Conservation (phyloP, 2,329 filamentous ascomycete species). For the Fusarium verticillioides region DNA sequence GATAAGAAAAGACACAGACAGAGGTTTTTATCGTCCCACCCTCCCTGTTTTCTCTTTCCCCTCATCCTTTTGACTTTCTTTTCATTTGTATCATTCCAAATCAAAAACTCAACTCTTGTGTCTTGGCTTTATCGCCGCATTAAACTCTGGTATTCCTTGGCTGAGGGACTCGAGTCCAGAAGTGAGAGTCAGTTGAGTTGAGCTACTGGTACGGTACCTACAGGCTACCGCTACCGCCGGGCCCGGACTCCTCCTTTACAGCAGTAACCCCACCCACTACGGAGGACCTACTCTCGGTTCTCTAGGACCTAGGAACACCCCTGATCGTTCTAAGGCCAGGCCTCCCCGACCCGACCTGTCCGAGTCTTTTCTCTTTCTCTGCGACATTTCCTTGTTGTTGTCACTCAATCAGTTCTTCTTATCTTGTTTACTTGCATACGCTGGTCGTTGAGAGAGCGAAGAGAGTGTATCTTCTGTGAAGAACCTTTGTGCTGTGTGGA, state of each 20-base stretch:
- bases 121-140: background rate
- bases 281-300: slow-evolving; percentile 30
- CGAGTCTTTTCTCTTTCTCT: slow-evolving; percentile 15
- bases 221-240: slow-evolving; percentile 4
- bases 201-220: background rate
- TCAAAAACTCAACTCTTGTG: slow-evolving; percentile 1
- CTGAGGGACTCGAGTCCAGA: background rate
- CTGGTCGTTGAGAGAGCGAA: slow-evolving; percentile 26
- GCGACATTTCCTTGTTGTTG: slow-evolving; percentile 36
- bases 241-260: slow-evolving; percentile 31
- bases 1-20: slow-evolving; percentile 4
- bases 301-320: slow-evolving; percentile 30
- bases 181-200: background rate
- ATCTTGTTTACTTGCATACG: slow-evolving; percentile 36
- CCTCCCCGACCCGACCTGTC: slow-evolving; percentile 10
- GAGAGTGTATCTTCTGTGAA: slow-evolving; percentile 2
- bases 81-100: slow-evolving; percentile 8
- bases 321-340: slow-evolving; percentile 28
- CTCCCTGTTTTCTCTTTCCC: slow-evolving; percentile 2
- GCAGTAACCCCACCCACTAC: slow-evolving; percentile 22
- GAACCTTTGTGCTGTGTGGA: background rate
- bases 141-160: slow-evolving; percentile 6
- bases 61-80: background rate
- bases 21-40: slow-evolving; percentile 25
- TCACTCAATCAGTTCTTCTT: background rate